Conservation (phyloP, 2,329 filamentous ascomycete genomes). For the Aspergillus pseudotamarii region DNA sequence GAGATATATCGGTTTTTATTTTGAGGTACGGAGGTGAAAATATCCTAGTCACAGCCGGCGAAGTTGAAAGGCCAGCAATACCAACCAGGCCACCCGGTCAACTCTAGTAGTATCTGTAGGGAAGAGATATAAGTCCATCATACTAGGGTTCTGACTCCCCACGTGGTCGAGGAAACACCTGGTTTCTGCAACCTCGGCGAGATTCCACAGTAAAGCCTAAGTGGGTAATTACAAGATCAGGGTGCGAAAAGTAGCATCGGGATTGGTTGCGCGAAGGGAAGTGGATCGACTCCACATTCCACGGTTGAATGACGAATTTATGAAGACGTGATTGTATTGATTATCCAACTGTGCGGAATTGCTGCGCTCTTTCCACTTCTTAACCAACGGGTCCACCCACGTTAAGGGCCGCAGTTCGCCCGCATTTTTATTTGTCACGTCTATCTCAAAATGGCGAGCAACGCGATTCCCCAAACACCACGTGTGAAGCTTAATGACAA, state of each 20-base stretch:
- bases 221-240: neutral
- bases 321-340: neutral
- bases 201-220: neutral
- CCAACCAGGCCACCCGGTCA: too few species aligned
- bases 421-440: neutral
- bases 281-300: neutral
- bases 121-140: too few species aligned
- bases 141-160: too few species aligned
- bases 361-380: neutral
- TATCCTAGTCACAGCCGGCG: too few species aligned
- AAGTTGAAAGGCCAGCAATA: too few species aligned
- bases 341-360: neutral
- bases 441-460: neutral
- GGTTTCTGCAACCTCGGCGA: neutral
- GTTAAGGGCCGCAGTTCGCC: neutral
- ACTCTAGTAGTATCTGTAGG: too few species aligned
- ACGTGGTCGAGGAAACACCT: neutral
- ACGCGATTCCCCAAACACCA: neutral
- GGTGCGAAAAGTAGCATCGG: neutral
- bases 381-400: neutral
- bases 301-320: neutral
- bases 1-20: too few species aligned
- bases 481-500: conserved; percentile 60
- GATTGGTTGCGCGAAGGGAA: neutral
- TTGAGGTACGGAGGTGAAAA: too few species aligned